Evolutionary conservation across 2,329 filamentous ascomycete species (phyloP).

Genomic region (Nothophoma quercina): DNA sequence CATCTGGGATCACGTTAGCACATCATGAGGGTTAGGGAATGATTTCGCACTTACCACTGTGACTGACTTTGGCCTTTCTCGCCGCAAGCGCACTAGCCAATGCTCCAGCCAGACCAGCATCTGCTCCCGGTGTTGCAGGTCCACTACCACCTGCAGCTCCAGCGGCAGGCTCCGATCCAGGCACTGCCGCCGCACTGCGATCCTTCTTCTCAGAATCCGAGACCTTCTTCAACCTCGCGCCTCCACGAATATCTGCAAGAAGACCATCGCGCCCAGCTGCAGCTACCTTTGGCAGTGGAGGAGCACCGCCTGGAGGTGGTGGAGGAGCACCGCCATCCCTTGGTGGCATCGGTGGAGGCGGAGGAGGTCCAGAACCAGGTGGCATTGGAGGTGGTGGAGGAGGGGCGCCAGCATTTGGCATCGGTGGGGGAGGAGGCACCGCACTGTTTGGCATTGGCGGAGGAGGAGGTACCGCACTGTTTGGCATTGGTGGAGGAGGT

Average conservation of each 20-base stretch:
- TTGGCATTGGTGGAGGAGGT: constrained; percentile 47
- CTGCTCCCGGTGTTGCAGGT: constrained; percentile 36
- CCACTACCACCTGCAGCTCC: constrained; percentile 59
- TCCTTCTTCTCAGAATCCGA: constrained; percentile 74
- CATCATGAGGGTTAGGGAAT: background rate
- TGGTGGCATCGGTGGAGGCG: constrained; percentile 39
- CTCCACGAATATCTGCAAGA: constrained; percentile 75
- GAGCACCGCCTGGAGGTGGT: constrained; percentile 43
- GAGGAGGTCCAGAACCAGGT: constrained; percentile 44
- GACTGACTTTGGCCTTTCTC: constrained; percentile 92
- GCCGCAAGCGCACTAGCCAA: constrained; percentile 84
- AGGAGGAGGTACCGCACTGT: constrained; percentile 41
- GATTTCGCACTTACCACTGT: constrained; percentile 73
- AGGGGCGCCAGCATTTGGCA: constrained; percentile 42
- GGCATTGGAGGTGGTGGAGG: constrained; percentile 50
- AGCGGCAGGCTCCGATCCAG: constrained; percentile 57
- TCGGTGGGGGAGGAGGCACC: constrained; percentile 47
- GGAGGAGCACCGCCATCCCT: constrained; percentile 50
- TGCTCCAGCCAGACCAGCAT: constrained; percentile 55
- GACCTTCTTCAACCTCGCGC: constrained; percentile 74
- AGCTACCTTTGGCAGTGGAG: constrained; percentile 46
- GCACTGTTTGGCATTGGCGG: constrained; percentile 29
- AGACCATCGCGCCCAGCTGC: constrained; percentile 65
- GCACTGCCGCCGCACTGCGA: constrained; percentile 70
- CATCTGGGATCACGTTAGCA: constrained; percentile 63